Evolutionary conservation across 2,329 filamentous ascomycete species (phyloP).

Genomic region (Aspergillus sp.): DNA sequence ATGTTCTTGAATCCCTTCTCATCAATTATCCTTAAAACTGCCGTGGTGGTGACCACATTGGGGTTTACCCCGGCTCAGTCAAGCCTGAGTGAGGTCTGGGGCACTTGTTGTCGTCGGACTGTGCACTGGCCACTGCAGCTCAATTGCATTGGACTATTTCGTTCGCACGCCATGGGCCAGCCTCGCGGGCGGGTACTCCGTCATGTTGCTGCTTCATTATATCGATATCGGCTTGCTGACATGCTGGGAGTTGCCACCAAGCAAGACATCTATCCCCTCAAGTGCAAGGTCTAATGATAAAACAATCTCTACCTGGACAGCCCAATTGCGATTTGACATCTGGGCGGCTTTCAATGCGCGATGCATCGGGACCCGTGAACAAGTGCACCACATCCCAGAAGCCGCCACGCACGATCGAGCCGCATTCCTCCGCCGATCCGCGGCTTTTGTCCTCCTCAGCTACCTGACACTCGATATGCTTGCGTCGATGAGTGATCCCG

Average conservation of each 20-base stretch:
- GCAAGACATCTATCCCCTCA: background rate
- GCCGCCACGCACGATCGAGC: background rate
- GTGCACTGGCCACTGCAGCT: conserved; percentile 3
- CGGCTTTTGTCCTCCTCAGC: background rate
- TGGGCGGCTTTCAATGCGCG: conserved; percentile 3
- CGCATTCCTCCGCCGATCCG: background rate
- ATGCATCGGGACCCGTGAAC: conserved; percentile 5
- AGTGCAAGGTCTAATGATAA: background rate
- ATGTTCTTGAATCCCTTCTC: too few species aligned
- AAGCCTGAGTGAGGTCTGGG: background rate
- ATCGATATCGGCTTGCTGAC: conserved; percentile 1
- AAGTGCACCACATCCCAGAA: background rate
- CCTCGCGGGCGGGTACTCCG: conserved; percentile 5
- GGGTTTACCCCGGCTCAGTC: background rate
- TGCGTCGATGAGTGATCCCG: background rate
- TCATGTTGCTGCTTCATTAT: conserved; percentile 5
- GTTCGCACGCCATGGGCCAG: background rate
- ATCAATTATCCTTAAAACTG: background rate
- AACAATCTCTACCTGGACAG: background rate
- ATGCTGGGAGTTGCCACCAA: background rate
- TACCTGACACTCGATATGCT: conserved; percentile 2
- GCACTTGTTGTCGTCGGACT: background rate
- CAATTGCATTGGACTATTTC: background rate
- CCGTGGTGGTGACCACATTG: background rate
- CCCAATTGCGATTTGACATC: conserved; percentile 3